phyloP scores from a whole-genome alignment of 1,139 yeast genomes.

The Saccharomyces pastorianus region DNA sequence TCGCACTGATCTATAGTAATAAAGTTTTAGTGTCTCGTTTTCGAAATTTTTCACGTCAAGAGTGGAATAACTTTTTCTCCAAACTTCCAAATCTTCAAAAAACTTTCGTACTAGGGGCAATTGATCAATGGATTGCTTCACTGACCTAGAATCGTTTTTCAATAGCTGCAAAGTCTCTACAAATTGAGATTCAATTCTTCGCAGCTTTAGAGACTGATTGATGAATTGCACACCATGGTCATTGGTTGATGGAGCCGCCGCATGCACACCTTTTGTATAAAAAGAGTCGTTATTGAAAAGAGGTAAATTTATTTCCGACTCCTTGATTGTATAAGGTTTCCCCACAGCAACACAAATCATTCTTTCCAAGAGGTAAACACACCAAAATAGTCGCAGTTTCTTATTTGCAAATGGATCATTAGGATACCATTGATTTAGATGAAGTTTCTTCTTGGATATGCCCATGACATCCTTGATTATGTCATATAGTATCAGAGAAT shows the following conservation, averaged over 20 bases:
- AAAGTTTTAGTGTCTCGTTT: conserved; percentile 45
- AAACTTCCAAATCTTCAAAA: conserved; percentile 42
- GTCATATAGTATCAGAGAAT: conserved; percentile 43
- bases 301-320: conserved; percentile 42
- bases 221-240: conserved; percentile 38
- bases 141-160: conserved; percentile 8
- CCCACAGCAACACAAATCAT: conserved; percentile 51
- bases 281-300: conserved; percentile 33
- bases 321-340: conserved; percentile 42
- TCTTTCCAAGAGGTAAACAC: conserved; percentile 47
- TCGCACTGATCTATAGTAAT: conserved; percentile 50
- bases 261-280: conserved; percentile 12
- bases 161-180: conserved; percentile 42
- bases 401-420: conserved; percentile 32
- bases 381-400: conserved; percentile 50
- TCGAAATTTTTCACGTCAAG: conserved; percentile 36
- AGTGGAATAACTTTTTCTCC: conserved; percentile 42
- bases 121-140: conserved; percentile 27
- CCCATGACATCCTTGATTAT: conserved; percentile 45
- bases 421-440: conserved; percentile 35
- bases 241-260: conserved; percentile 6
- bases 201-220: conserved; percentile 44
- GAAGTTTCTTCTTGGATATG: conserved; percentile 34
- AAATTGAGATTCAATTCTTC: conserved; percentile 49
- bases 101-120: conserved; percentile 39